These are phyloP conservation scores for Russula sp. DNA, from an alignment of 768 basidiomycete species.

Conservation along the genomic window DNA sequence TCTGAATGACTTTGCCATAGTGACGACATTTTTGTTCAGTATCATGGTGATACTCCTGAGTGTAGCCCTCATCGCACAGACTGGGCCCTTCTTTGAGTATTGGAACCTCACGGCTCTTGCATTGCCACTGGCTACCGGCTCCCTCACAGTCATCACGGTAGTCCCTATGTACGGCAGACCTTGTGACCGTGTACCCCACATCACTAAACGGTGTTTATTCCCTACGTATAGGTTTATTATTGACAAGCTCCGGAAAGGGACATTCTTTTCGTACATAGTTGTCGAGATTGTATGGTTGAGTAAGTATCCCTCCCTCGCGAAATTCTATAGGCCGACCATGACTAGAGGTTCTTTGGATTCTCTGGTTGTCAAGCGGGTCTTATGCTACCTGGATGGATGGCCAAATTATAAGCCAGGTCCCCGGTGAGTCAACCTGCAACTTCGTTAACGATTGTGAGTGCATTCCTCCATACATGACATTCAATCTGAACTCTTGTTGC, in stretches of 20 bases:
- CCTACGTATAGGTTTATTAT: conserved; percentile 30
- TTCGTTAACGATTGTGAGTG: conserved; percentile 10
- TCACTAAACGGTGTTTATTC: not conserved
- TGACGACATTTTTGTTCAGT: conserved; percentile 26
- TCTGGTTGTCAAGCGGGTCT: conserved; percentile 38
- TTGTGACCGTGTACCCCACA: not conserved
- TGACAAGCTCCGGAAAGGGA: conserved; percentile 34
- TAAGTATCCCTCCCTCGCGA: conserved; percentile 24
- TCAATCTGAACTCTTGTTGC: not conserved
- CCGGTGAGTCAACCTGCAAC: conserved; percentile 6
- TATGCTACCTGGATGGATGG: conserved; percentile 25
- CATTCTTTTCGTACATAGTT: conserved; percentile 36
- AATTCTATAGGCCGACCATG: not conserved
- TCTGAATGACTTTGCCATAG: not conserved
- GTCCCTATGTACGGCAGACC: conserved; percentile 27
- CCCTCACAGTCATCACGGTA: conserved; percentile 30
- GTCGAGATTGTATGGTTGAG: conserved; percentile 36
- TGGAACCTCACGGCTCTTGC: too few species aligned
- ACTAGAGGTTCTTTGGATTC: conserved; percentile 32
- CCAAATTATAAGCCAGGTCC: not conserved
- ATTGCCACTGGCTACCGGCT: conserved; percentile 24
- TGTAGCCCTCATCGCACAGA: conserved; percentile 28
- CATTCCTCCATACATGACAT: not conserved
- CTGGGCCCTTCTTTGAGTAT: too few species aligned
- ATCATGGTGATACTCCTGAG: conserved; percentile 30